phyloP scores from a whole-genome alignment of 2,329 filamentous ascomycete species.

The Simplicillium aogashimaense region DNA sequence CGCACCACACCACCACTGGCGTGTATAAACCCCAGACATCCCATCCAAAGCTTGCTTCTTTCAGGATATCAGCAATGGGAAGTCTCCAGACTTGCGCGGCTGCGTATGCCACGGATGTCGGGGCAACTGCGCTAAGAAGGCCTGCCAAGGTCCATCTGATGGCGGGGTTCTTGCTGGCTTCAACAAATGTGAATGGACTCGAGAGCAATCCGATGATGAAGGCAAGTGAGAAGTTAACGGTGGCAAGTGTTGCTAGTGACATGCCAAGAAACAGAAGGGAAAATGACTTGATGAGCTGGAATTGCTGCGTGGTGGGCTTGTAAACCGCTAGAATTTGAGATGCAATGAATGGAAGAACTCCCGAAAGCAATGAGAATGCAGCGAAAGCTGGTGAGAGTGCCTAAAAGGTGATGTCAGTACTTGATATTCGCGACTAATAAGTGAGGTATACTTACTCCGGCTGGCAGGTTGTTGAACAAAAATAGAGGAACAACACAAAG shows the following conservation, averaged over 20 bases:
- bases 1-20: slow-evolving; percentile 80
- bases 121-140: slow-evolving; percentile 51
- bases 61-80: slow-evolving; percentile 48
- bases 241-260: slow-evolving; percentile 84
- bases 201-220: slow-evolving; percentile 76
- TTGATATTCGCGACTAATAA: neutral
- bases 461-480: slow-evolving; percentile 68
- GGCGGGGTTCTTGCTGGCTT: slow-evolving; percentile 30
- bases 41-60: slow-evolving; percentile 76
- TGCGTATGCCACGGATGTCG: slow-evolving; percentile 43
- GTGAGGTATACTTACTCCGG: slow-evolving; percentile 41
- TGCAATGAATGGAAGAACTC: slow-evolving; percentile 45
- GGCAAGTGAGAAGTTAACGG: slow-evolving; percentile 87
- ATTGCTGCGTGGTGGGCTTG: slow-evolving; percentile 55
- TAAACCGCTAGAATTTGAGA: slow-evolving; percentile 44
- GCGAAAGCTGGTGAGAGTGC: slow-evolving; percentile 49
- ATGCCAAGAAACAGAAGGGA: slow-evolving; percentile 88
- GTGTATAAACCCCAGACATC: slow-evolving; percentile 85
- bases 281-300: slow-evolving; percentile 76
- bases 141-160: slow-evolving; percentile 32
- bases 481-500: slow-evolving; percentile 74
- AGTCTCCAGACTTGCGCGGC: slow-evolving; percentile 30
- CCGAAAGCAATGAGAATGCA: slow-evolving; percentile 44
- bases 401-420: slow-evolving; percentile 24
- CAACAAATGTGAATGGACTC: slow-evolving; percentile 68